Conservation (phyloP, 345 rosid genomes). For the Isatis tinctoria region DNA sequence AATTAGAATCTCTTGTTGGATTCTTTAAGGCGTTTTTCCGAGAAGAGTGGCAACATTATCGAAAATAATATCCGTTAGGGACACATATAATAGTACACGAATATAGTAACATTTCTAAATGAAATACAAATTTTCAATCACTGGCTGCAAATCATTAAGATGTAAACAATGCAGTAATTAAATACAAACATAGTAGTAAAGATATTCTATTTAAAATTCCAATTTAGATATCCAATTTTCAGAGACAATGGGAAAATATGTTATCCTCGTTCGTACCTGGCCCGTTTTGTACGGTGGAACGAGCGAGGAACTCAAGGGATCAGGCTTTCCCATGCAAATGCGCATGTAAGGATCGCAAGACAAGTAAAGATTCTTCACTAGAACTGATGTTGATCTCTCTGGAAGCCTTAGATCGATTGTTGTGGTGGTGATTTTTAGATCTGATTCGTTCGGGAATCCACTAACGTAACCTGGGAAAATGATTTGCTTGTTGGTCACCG, state of each 20-base stretch:
- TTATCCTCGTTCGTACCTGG: background rate
- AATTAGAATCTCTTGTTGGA: background rate
- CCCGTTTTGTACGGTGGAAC: slow-evolving; percentile 15
- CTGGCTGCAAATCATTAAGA: background rate
- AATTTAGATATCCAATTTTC: background rate
- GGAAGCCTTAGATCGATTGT: slow-evolving; percentile 26
- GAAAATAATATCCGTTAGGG: background rate
- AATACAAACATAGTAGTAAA: background rate
- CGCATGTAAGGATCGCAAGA: slow-evolving; percentile 55
- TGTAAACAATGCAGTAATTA: background rate
- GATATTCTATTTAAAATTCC: background rate
- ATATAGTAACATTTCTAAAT: background rate
- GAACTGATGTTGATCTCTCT: slow-evolving; percentile 14
- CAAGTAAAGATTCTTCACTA: slow-evolving; percentile 46
- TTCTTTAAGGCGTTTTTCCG: background rate
- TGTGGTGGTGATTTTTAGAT: slow-evolving; percentile 15
- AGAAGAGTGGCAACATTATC: background rate
- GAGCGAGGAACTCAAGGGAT: slow-evolving; percentile 8
- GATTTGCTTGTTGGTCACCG: slow-evolving; percentile 36
- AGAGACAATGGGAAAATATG: background rate
- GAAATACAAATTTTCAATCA: background rate
- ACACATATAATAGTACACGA: background rate
- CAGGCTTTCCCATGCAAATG: slow-evolving; percentile 33
- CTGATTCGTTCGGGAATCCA: slow-evolving; percentile 31
- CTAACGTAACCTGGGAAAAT: slow-evolving; percentile 25